A percentile compares a stretch with the other conserved stretches of the same genome.
These are phyloP conservation scores for Helichrysum umbraculigerum DNA, from an alignment of 129 eudicot genomes.

Conservation along the genomic window DNA sequence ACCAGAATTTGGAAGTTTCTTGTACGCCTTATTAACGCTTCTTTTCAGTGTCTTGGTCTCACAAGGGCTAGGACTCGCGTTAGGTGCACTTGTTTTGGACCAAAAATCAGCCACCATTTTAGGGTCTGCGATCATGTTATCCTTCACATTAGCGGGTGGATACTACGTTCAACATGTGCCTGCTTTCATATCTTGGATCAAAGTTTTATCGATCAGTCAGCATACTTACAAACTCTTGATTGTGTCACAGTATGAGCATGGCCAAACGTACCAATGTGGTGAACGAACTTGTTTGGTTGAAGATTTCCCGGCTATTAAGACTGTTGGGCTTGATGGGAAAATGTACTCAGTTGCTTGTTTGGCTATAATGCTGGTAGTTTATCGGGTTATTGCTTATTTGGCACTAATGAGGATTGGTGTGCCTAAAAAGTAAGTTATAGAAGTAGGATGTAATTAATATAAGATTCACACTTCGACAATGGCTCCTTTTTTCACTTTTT, in stretches of 20 bases:
- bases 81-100: slow-evolving; percentile 83
- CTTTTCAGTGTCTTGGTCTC: slow-evolving; percentile 56
- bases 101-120: slow-evolving; percentile 51
- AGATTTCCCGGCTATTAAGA: slow-evolving; percentile 54
- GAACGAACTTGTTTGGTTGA: slow-evolving; percentile 48
- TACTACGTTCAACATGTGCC: slow-evolving; percentile 80
- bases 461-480: background rate
- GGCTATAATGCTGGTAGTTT: slow-evolving; percentile 56
- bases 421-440: slow-evolving; percentile 22
- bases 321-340: slow-evolving; percentile 49
- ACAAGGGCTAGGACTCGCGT: slow-evolving; percentile 83
- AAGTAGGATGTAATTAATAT: background rate
- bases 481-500: background rate
- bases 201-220: slow-evolving; percentile 56
- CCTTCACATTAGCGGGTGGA: slow-evolving; percentile 66
- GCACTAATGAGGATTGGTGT: slow-evolving; percentile 73
- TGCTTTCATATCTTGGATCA: slow-evolving; percentile 69
- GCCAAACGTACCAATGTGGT: slow-evolving; percentile 63
- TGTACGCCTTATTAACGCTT: slow-evolving; percentile 35
- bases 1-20: slow-evolving; percentile 39
- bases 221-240: slow-evolving; percentile 63
- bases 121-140: slow-evolving; percentile 68
- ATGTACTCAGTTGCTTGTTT: slow-evolving; percentile 37
- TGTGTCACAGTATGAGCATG: slow-evolving; percentile 57
- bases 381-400: slow-evolving; percentile 62